Conservation (phyloP, 306 rosid species). For the Quercus ilex region DNA sequence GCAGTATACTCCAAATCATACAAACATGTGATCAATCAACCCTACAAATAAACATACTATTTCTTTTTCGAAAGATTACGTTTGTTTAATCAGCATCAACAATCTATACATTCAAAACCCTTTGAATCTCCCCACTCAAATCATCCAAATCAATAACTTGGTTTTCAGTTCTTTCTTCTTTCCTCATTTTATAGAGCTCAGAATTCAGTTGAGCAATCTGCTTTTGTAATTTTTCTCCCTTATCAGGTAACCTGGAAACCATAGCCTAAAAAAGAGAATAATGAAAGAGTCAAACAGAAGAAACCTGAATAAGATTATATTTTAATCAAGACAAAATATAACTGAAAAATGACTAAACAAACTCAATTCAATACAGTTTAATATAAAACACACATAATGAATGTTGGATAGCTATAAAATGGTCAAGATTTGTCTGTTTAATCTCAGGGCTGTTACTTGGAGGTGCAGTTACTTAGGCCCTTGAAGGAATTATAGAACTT, state of each 20-base stretch:
- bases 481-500: no score
- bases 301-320: not conserved
- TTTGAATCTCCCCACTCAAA: slow-evolving; percentile 42
- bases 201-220: slow-evolving; percentile 48
- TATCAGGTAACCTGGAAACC: slow-evolving; percentile 74
- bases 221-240: slow-evolving; percentile 56
- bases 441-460: not conserved
- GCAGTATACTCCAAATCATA: not conserved
- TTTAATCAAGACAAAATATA: not conserved
- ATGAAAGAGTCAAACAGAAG: not conserved
- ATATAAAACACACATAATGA: not conserved
- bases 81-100: not conserved
- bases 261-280: slow-evolving; percentile 42
- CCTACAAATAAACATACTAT: not conserved
- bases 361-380: not conserved
- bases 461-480: not conserved
- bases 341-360: not conserved
- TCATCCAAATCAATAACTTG: slow-evolving; percentile 54
- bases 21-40: not conserved
- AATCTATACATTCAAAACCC: slow-evolving; percentile 56
- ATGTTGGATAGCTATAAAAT: not conserved
- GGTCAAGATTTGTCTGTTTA: not conserved
- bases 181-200: slow-evolving; percentile 38
- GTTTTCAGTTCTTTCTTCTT: slow-evolving; percentile 22
- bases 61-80: not conserved